Percentiles rank a stretch among this genome's conserved stretches.
Conservation (phyloP, 257 asterid species). For the Cinchona pubescens region DNA sequence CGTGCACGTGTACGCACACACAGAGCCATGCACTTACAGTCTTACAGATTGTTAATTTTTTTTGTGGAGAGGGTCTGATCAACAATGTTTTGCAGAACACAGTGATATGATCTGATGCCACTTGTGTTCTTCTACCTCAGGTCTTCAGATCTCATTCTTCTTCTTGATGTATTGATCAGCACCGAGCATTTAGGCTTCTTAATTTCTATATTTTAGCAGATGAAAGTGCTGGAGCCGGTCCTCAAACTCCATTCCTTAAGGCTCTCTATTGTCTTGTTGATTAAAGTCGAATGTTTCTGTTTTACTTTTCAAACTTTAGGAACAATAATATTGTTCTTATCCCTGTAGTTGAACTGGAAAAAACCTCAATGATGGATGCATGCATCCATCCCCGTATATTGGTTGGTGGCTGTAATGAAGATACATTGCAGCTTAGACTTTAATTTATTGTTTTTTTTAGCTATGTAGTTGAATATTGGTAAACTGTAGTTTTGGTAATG, state of each 20-base stretch:
- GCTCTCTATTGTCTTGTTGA: background rate
- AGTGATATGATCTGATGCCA: background rate
- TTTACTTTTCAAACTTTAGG: background rate
- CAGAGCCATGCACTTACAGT: background rate
- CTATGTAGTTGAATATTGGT: background rate
- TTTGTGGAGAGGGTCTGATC: background rate
- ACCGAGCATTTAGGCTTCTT: background rate
- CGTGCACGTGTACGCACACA: too few relatives aligned
- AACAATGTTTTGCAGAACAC: background rate
- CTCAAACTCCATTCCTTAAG: background rate
- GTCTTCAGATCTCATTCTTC: background rate
- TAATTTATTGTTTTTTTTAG: background rate
- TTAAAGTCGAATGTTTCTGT: background rate
- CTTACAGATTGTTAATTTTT: background rate
- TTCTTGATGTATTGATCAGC: conserved; percentile 1
- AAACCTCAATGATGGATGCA: background rate
- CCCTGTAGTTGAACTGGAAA: background rate
- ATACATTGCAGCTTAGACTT: background rate
- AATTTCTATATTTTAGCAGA: background rate
- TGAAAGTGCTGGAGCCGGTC: background rate
- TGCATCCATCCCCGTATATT: background rate
- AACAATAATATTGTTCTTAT: background rate
- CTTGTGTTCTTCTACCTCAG: background rate
- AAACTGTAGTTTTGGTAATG: too few relatives aligned
- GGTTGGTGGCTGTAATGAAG: background rate